Evolutionary conservation across 2,329 filamentous ascomycete species (phyloP), one percentile per base, ranked within the genome.

Genomic region (Pseudogymnoascus sp.): DNA sequence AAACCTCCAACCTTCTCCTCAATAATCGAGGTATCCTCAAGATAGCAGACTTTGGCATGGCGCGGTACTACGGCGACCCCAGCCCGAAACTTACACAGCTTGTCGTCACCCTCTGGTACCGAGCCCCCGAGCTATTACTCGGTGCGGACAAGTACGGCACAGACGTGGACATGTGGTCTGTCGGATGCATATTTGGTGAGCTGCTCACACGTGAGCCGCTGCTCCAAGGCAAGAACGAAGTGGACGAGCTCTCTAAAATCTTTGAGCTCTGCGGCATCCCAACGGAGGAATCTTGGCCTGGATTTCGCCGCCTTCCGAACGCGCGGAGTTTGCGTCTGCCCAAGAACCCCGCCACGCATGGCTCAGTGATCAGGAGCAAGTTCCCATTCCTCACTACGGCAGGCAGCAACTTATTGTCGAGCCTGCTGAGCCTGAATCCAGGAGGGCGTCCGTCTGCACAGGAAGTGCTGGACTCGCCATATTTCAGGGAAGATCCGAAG

Each of bases 21-120:
- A 95, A 90, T 77, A 97, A 97, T 76, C 89, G 91, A 48, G 94
- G 94, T 48, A 86, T 89, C 71, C 86, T 99, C 73, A 96, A 96
- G 74, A 86, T 99, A 64, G 94, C 94, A 62, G 94, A 99, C 74
- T 99, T 99, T 71, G 94, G 94, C 72, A 96, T 99, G 90, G 92
- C 94, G 3, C 83, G 94, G 26, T 94, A 94, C 74, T 88, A 89
- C 60, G 88, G 88, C 57, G 84, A 90, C 66, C 91, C 92, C 3
- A 79, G 85, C 0, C 81, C 85, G 1, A 87, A 88, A 63, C 80
- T 97, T 62, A 97, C 94, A 2, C 88, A 92, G 70, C 82, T 97
- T 52, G 94, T 99, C 63, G 92, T 97, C 15, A 99, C 94, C 5
- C 81, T 99, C 5, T 99, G 94, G 94, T 99, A 99, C 73, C 89